Conservation (phyloP, 176 grass and related monocot genomes). For the Triticum timopheevii region DNA sequence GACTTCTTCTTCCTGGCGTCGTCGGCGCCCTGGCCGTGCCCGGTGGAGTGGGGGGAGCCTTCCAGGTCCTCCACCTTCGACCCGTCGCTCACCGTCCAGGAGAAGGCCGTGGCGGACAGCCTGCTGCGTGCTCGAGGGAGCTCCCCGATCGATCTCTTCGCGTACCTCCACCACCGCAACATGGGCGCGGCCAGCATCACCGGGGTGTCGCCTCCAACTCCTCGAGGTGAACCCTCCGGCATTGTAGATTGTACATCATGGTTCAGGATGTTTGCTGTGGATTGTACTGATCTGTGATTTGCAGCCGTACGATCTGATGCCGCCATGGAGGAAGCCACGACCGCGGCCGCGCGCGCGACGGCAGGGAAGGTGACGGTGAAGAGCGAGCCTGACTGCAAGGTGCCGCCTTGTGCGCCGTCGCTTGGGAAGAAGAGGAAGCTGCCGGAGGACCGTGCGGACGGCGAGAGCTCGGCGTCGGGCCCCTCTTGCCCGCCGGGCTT, state of each 20-base stretch:
- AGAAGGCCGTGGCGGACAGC: not conserved
- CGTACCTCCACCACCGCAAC: not conserved
- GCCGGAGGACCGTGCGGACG: not conserved
- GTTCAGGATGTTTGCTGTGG: not conserved
- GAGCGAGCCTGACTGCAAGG: not conserved
- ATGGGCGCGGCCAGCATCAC: not conserved
- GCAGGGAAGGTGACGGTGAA: not conserved
- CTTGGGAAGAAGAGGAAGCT: conserved; percentile 25
- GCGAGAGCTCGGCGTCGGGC: not conserved
- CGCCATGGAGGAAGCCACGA: conserved; percentile 9
- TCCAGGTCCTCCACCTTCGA: not conserved
- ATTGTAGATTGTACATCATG: not conserved
- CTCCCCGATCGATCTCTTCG: not conserved
- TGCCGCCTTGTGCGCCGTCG: not conserved
- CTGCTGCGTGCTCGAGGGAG: not conserved
- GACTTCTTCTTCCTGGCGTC: not conserved
- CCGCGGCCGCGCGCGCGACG: not conserved
- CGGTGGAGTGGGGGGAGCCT: not conserved
- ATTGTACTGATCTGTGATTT: not conserved
- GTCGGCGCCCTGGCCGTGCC: not conserved
- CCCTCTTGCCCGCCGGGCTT: not conserved
- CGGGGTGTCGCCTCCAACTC: not conserved
- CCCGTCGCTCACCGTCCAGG: not conserved
- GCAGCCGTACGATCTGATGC: not conserved
- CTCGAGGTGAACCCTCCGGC: not conserved